Base-by-base conservation (phyloP, 2,329 filamentous ascomycete species). In the Cercospora zeae-maydis region DNA sequence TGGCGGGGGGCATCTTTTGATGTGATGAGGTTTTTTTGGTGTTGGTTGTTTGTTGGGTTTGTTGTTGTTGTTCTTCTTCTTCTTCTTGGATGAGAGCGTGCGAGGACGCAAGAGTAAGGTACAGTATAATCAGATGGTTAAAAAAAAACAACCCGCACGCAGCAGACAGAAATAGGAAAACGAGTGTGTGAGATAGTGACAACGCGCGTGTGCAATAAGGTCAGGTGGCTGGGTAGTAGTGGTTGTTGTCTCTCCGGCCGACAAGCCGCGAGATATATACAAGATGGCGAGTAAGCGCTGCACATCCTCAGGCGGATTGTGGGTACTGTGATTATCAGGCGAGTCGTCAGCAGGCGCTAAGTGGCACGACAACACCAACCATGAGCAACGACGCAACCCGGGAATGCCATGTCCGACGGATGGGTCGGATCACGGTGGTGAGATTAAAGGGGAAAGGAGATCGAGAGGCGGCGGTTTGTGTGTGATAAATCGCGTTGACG, bases 351-450 rank as follows among this genome's bases (percentile, higher is more conserved):
- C 49, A n/a, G 30, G 49, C 49, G 49, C 49, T 53, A 53, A 53
- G 49, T 53, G 31, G 49, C 33, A 19, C 49, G 33, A 27, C 8
- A 27, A 53, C 27, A 53, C 49, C 49, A 33, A 33, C 27, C 49
- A 53, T 33, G 30, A 27, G 47, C 11, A 30, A 16, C 47, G 24
- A 31, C n/a, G 11, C 16, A 34, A 34, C 31, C 49, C 27, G 49
- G 31, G 49, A 47, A 47, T 53, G 49, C 49, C 49, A 53, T 53
- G 49, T 53, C 49, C 31, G 27, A 53, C 49, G 49, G 49, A 53
- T 27, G 9, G 14, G 19, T 53, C 49, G 49, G 49, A 33, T 53
- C n/a, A 11, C 14, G 19, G 3, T 10, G 27, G 49, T 53, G 49
- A 53, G 49, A 53, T 53, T 53, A 53, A 53, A 27, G 49, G 49